Evolutionary conservation across 306 rosid species (phyloP).

Genomic region (Corylus americana): DNA sequence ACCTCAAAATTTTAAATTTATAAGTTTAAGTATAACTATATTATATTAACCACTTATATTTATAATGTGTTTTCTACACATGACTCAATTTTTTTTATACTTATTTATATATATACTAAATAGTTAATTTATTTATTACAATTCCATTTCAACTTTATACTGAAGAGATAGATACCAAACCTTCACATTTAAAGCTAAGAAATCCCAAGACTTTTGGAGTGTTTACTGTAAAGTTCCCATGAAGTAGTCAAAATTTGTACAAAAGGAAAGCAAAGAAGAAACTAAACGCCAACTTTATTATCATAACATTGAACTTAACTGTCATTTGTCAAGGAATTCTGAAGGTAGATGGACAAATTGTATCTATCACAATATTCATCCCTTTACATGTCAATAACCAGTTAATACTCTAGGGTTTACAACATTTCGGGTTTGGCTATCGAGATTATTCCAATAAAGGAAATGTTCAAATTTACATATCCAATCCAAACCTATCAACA

Average conservation of each 20-base stretch:
- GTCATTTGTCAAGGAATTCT: background rate
- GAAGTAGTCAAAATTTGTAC: background rate
- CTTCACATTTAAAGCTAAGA: background rate
- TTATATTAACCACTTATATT: too few relatives aligned
- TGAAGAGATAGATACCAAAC: background rate
- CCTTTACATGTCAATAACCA: background rate
- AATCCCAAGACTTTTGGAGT: background rate
- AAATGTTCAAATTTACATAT: slow-evolving; percentile 13
- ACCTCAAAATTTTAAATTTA: too few relatives aligned
- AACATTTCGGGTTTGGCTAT: background rate
- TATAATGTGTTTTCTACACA: too few relatives aligned
- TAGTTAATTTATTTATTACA: background rate
- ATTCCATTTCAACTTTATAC: background rate
- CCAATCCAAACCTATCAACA: background rate
- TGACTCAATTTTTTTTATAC: too few relatives aligned
- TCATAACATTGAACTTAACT: background rate
- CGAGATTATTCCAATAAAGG: background rate
- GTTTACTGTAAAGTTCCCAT: background rate
- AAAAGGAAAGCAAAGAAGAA: background rate
- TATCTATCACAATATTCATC: background rate
- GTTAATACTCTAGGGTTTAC: background rate
- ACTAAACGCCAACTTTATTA: background rate
- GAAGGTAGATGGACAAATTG: background rate
- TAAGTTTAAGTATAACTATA: too few relatives aligned
- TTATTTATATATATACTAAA: too few relatives aligned